These are phyloP conservation scores for Pilaira anomala DNA, from an alignment of 192 early-diverging fungal species.

Conservation along the genomic window DNA sequence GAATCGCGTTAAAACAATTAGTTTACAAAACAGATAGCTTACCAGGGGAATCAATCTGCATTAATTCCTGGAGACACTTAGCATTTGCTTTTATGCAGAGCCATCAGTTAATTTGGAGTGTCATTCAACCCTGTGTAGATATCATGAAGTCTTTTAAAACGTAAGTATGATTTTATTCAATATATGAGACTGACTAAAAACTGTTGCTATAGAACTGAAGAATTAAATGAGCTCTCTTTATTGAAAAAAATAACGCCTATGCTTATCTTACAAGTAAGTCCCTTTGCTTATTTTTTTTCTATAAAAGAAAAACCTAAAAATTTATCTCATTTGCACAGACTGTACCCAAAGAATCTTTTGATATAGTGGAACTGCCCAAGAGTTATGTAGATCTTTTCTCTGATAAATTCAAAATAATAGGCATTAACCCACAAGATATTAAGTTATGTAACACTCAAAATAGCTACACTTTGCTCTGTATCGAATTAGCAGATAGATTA, in stretches of 20 bases:
- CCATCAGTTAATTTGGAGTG: background rate
- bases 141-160: background rate
- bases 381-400: too few relatives aligned
- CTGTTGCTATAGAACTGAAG: too few relatives aligned
- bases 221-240: too few relatives aligned
- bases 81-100: background rate
- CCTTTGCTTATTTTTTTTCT: too few relatives aligned
- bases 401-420: too few relatives aligned
- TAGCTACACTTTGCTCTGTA: too few relatives aligned
- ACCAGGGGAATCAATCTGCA: background rate
- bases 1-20: background rate
- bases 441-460: too few relatives aligned
- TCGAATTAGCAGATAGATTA: too few relatives aligned
- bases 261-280: constrained; percentile 5
- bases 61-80: background rate
- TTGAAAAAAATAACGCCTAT: background rate
- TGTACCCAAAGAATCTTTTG: background rate
- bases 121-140: background rate
- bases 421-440: too few relatives aligned
- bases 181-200: too few relatives aligned
- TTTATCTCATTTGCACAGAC: background rate
- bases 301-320: too few relatives aligned
- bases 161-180: too few relatives aligned
- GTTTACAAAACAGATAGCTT: background rate
- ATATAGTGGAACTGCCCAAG: background rate